phyloP scores from a whole-genome alignment of 768 basidiomycete species.

The Trichaptum fuscoviolaceum region DNA sequence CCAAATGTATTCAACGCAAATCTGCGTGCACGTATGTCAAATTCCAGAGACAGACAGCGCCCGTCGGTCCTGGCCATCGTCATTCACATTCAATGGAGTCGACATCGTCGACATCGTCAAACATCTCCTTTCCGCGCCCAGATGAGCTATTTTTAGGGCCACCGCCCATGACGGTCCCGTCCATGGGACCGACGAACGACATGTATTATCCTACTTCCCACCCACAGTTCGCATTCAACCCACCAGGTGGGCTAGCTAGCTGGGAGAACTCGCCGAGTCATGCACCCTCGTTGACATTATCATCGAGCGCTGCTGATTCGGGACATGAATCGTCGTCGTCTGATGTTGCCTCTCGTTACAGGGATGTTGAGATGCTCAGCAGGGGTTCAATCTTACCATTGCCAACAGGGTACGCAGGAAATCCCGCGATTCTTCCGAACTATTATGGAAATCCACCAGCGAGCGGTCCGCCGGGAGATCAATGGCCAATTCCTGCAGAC shows the following conservation, averaged over 20 bases:
- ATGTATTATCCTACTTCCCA: constrained; percentile 3
- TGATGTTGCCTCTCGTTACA: constrained; percentile 44
- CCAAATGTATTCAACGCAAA: constrained; percentile 70
- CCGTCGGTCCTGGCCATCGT: constrained; percentile 66
- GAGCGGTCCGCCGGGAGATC: not conserved
- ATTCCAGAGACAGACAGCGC: constrained; percentile 78
- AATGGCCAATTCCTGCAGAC: not conserved
- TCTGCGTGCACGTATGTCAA: constrained; percentile 75
- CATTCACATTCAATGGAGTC: constrained; percentile 5
- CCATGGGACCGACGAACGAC: constrained; percentile 20
- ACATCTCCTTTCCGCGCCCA: constrained; percentile 26
- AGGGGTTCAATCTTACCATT: constrained; percentile 23
- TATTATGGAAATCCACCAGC: not conserved
- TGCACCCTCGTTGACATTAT: not conserved
- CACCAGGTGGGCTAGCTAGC: not conserved
- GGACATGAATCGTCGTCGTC: constrained; percentile 14
- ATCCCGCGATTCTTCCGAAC: not conserved
- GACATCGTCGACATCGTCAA: constrained; percentile 15
- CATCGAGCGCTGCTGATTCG: not conserved
- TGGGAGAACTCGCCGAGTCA: not conserved
- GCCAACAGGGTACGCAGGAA: not conserved
- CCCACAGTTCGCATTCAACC: constrained; percentile 8
- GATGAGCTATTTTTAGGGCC: constrained; percentile 42
- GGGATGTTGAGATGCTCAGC: constrained; percentile 40
- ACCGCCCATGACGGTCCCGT: constrained; percentile 27